phyloP scores from a whole-genome alignment of 2,329 filamentous ascomycete genomes.

The Arthrinium puccinioides region DNA sequence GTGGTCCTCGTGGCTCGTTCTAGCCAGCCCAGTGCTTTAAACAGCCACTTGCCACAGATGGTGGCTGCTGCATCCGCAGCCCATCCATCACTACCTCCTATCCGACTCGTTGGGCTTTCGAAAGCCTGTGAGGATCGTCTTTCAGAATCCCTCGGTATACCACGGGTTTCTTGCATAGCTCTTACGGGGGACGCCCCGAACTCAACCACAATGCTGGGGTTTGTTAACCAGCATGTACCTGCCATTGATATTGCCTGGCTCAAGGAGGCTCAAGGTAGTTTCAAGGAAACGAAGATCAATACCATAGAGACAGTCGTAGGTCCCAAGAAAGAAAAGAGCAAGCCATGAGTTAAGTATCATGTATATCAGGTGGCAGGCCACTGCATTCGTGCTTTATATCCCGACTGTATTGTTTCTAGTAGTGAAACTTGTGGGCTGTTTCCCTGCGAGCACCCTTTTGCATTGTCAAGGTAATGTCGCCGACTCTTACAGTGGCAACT shows the following conservation, averaged over 20 bases:
- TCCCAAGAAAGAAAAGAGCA: no score
- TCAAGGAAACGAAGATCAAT: constrained; percentile 40
- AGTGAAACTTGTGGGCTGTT: no score
- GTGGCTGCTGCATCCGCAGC: constrained; percentile 40
- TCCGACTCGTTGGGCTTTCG: constrained; percentile 56
- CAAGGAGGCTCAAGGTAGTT: constrained; percentile 33
- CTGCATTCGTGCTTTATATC: no score
- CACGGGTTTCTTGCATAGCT: constrained; percentile 58
- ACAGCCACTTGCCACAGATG: constrained; percentile 53
- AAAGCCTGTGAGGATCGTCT: constrained; percentile 51
- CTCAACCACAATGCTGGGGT: constrained; percentile 47
- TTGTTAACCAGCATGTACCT: constrained; percentile 44
- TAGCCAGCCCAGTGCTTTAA: constrained; percentile 49
- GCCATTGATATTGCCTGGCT: constrained; percentile 51
- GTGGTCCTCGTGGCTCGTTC: constrained; percentile 53
- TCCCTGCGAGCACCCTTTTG: no score
- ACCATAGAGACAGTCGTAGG: constrained; percentile 32
- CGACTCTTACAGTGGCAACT: no score
- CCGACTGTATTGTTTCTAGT: no score
- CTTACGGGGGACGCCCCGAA: constrained; percentile 49
- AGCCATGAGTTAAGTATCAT: no score
- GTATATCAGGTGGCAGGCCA: no score
- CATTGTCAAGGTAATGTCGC: no score
- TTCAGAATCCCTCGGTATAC: constrained; percentile 49
- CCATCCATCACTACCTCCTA: constrained; percentile 29